Base-by-base conservation (phyloP, 2,329 filamentous ascomycete species). In the Fusarium falciforme region DNA sequence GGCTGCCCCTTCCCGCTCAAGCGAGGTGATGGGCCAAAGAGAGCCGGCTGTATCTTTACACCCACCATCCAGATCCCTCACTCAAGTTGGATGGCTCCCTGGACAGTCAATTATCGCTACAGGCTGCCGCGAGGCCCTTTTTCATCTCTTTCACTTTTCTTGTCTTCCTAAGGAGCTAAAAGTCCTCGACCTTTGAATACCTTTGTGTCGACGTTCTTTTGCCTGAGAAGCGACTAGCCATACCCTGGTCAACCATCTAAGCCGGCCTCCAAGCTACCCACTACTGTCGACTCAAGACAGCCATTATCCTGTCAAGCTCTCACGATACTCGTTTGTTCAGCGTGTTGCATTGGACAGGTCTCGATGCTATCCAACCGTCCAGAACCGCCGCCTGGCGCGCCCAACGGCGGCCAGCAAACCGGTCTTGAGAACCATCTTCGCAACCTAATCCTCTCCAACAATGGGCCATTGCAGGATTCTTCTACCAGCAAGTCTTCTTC, bases 401-500 rank as follows among this genome's bases (percentile, higher is more conserved):
- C 72, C 31, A 20, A 7, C 27, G 57, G 38, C 25, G 52, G 36
- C 49, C 57, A 57, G 17, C 40, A 71, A 17, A 33, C 72, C 7
- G 83, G 71, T 42, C 82, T 92, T 9, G 91, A 93, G 77, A 85
- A 88, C 59, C 89, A 87, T 62, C 82, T 93, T 42, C 87, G 90
- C 54, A 85, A 83, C 68, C 87, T 93, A 80, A 91, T 91, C 33
- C 83, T 93, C 59, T 86, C 84, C 71, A 89, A 90, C 77, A 82
- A 84, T 58, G 81, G 80, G 67, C 66, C 78, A 40, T 44, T 49
- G 29, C 55, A 67, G 42, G 31, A 62, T n/a, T 35, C 73, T 31
- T 64, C 66, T 40, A 42, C 49, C 27, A 67, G n/a, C 67, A 31
- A 27, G 16, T 54, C 74, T 64, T 22, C 58, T 44, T 36, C 58